These are phyloP conservation scores for Cryptococcus sp. DNA, from an alignment of 1,284 basidiomycete species.

Conservation along the genomic window DNA sequence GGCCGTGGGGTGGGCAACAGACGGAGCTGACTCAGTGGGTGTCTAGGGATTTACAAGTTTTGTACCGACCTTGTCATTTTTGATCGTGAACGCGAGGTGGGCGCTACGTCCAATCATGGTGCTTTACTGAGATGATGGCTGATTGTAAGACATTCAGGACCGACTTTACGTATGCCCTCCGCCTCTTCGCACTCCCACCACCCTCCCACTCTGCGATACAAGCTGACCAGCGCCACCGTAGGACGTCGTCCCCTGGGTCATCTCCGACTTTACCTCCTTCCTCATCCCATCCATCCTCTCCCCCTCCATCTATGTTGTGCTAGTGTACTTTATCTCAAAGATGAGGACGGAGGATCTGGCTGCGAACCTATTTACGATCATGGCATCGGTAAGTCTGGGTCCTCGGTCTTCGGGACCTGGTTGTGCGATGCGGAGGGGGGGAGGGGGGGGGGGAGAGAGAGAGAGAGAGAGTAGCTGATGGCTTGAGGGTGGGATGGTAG, in stretches of 20 bases:
- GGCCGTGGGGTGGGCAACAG: background rate
- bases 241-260: slow-evolving; percentile 48
- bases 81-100: slow-evolving; percentile 53
- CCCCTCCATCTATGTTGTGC: slow-evolving; percentile 45
- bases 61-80: slow-evolving; percentile 53
- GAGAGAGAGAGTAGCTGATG: background rate
- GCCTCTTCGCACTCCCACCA: background rate
- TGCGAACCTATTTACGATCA: slow-evolving; percentile 48
- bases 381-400: slow-evolving; percentile 42
- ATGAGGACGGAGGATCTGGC: slow-evolving; percentile 49
- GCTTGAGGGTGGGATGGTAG: slow-evolving; percentile 8
- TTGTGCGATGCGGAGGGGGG: too few relatives aligned
- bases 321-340: slow-evolving; percentile 48
- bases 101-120: background rate
- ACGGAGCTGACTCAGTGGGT: background rate
- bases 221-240: slow-evolving; percentile 19
- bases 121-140: background rate
- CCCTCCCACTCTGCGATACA: background rate
- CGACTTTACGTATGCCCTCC: slow-evolving; percentile 38
- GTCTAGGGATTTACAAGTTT: slow-evolving; percentile 44
- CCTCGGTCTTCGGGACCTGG: too few relatives aligned
- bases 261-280: slow-evolving; percentile 48
- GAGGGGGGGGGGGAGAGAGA: background rate
- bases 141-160: slow-evolving; percentile 27
- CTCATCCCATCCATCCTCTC: slow-evolving; percentile 44